phyloP scores from a whole-genome alignment of 2,329 filamentous ascomycete species.

The Cordyceps javanica region DNA sequence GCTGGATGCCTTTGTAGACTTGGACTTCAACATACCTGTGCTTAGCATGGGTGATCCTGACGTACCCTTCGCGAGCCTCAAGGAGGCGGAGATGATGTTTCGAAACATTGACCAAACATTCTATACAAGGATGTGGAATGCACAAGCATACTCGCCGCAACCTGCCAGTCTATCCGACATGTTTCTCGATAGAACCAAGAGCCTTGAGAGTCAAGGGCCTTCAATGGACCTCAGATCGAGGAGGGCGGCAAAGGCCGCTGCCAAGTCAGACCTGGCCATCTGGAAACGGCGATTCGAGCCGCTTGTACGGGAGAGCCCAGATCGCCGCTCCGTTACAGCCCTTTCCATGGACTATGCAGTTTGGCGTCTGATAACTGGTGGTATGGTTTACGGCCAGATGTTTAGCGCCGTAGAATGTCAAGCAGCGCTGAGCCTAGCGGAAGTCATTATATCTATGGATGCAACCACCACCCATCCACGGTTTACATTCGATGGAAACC shows the following conservation, averaged over 20 bases:
- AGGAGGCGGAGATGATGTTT: constrained; percentile 15
- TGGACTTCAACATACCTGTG: constrained; percentile 6
- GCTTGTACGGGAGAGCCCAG: background rate
- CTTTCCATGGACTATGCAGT: background rate
- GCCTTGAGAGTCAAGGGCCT: background rate
- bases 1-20: constrained; percentile 14
- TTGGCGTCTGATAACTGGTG: background rate
- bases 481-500: background rate
- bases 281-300: background rate
- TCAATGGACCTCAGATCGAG: background rate
- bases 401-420: background rate
- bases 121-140: background rate
- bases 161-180: background rate
- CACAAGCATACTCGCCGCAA: constrained; percentile 10
- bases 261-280: background rate
- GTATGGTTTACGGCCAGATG: background rate
- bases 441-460: background rate
- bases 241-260: background rate
- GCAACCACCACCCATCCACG: background rate
- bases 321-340: background rate
- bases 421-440: background rate
- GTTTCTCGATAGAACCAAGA: background rate
- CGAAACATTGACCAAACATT: background rate
- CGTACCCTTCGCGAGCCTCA: constrained; percentile 7
- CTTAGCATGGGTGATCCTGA: constrained; percentile 3